Evolutionary conservation across 768 basidiomycete genomes (phyloP).

Genomic region (Leccinum incarnatum): DNA sequence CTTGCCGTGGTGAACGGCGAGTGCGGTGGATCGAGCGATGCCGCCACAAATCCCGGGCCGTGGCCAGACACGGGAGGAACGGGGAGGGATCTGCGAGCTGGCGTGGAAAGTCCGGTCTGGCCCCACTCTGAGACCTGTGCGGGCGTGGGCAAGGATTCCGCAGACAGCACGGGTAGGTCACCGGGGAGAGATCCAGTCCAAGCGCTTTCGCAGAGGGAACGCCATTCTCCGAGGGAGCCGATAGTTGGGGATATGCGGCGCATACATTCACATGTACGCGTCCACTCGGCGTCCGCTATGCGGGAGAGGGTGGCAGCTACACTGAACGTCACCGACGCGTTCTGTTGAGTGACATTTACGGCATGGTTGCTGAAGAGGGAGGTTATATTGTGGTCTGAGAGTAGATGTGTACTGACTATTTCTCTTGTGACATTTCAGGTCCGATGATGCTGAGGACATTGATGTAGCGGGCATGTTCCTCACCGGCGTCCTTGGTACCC

Average conservation of each 20-base stretch:
- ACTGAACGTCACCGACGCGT: slow-evolving; percentile 53
- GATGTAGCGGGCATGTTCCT: slow-evolving; percentile 78
- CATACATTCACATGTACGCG: slow-evolving; percentile 67
- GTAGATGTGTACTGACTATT: slow-evolving; percentile 60
- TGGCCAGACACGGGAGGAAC: too few species aligned
- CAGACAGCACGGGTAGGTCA: too few species aligned
- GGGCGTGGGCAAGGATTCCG: too few species aligned
- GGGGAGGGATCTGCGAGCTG: too few species aligned
- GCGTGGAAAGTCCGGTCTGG: too few species aligned
- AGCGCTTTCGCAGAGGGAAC: slow-evolving; percentile 70
- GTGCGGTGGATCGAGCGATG: too few species aligned
- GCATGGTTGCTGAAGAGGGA: slow-evolving; percentile 63
- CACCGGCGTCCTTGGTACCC: slow-evolving; percentile 59
- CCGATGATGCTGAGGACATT: slow-evolving; percentile 68
- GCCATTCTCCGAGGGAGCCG: slow-evolving; percentile 71
- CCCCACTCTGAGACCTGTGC: too few species aligned
- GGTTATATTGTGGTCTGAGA: slow-evolving; percentile 37
- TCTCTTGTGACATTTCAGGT: slow-evolving; percentile 77
- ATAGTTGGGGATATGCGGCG: slow-evolving; percentile 64
- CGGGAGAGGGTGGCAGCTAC: slow-evolving; percentile 56
- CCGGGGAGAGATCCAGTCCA: slow-evolving; percentile 49
- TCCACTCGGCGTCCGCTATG: slow-evolving; percentile 80
- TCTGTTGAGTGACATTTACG: slow-evolving; percentile 57
- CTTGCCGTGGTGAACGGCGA: slow-evolving; percentile 18
- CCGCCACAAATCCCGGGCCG: too few species aligned